A percentile compares a stretch with the other conserved stretches of the same genome.
Evolutionary conservation across 495 filamentous ascomycete genomes (phyloP).

Genomic region (Penicillium roqueforti): DNA sequence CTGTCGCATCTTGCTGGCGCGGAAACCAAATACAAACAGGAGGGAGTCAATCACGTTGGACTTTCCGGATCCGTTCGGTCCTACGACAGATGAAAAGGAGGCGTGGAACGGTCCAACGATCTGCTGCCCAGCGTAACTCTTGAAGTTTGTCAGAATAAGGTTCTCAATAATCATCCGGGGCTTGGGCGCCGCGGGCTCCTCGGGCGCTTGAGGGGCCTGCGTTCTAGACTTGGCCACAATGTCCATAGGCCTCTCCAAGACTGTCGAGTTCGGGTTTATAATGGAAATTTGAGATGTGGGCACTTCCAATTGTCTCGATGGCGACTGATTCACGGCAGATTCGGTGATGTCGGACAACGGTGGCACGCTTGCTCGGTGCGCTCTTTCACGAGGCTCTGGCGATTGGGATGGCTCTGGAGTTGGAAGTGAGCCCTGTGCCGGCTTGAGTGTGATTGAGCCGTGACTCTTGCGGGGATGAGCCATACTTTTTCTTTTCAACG

Average conservation of each 20-base stretch:
- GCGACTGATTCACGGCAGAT: slow-evolving; percentile 60
- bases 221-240: slow-evolving; percentile 86
- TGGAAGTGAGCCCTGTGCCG: slow-evolving; percentile 49
- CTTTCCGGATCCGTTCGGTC: slow-evolving; percentile 96
- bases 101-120: slow-evolving; percentile 95
- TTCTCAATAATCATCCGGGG: slow-evolving; percentile 87
- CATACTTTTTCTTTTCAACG: slow-evolving; percentile 64
- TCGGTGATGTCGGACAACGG: slow-evolving; percentile 78
- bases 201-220: slow-evolving; percentile 57
- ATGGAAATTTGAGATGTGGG: slow-evolving; percentile 53
- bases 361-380: slow-evolving; percentile 46
- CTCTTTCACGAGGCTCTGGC: slow-evolving; percentile 51
- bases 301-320: slow-evolving; percentile 35
- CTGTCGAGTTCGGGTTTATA: slow-evolving; percentile 67
- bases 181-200: slow-evolving; percentile 70
- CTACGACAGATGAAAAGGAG: slow-evolving; percentile 98
- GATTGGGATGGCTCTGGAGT: slow-evolving; percentile 55
- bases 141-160: slow-evolving; percentile 89
- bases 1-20: slow-evolving; percentile 98
- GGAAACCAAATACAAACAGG: slow-evolving; percentile 96
- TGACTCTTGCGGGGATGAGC: slow-evolving; percentile 53
- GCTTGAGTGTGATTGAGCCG: slow-evolving; percentile 42
- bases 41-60: slow-evolving; percentile 98
- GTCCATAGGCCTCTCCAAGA: slow-evolving; percentile 87
- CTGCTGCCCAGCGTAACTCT: slow-evolving; percentile 94